Conservation (phyloP, 345 rosid species). For the Salix brachista region DNA sequence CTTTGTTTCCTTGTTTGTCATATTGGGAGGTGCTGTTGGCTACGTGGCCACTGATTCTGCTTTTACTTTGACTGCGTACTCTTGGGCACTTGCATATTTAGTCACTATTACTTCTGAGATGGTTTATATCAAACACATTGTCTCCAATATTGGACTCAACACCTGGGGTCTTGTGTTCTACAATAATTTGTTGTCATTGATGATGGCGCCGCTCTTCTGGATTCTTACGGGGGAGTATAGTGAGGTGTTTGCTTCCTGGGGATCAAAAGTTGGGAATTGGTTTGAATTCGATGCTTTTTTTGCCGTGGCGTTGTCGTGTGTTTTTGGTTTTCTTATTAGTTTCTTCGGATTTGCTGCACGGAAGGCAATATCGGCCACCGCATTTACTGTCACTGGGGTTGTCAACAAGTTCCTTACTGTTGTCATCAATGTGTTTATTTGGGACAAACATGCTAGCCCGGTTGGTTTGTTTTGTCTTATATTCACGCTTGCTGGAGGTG, state of each 20-base stretch:
- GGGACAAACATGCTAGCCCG: slow-evolving; percentile 97
- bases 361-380: slow-evolving; percentile 88
- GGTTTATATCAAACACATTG: slow-evolving; percentile 98
- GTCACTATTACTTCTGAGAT: slow-evolving; percentile 89
- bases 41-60: slow-evolving; percentile 90
- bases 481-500: slow-evolving; percentile 77
- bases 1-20: slow-evolving; percentile 52
- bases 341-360: slow-evolving; percentile 97
- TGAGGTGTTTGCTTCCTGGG: slow-evolving; percentile 61
- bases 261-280: slow-evolving; percentile 47
- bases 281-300: slow-evolving; percentile 55
- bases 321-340: slow-evolving; percentile 88
- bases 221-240: slow-evolving; percentile 69
- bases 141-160: slow-evolving; percentile 84
- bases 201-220: slow-evolving; percentile 94
- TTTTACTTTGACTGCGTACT: slow-evolving; percentile 78
- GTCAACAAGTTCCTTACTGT: slow-evolving; percentile 96
- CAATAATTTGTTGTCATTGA: slow-evolving; percentile 78
- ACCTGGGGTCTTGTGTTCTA: slow-evolving; percentile 95
- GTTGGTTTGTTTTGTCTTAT: slow-evolving; percentile 86
- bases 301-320: slow-evolving; percentile 75
- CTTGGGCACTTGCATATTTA: slow-evolving; percentile 90
- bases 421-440: slow-evolving; percentile 81
- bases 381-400: slow-evolving; percentile 96
- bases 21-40: slow-evolving; percentile 87